Evolutionary conservation across 495 filamentous ascomycete species (phyloP).

Genomic region (Trichodelitschia bisporula): DNA sequence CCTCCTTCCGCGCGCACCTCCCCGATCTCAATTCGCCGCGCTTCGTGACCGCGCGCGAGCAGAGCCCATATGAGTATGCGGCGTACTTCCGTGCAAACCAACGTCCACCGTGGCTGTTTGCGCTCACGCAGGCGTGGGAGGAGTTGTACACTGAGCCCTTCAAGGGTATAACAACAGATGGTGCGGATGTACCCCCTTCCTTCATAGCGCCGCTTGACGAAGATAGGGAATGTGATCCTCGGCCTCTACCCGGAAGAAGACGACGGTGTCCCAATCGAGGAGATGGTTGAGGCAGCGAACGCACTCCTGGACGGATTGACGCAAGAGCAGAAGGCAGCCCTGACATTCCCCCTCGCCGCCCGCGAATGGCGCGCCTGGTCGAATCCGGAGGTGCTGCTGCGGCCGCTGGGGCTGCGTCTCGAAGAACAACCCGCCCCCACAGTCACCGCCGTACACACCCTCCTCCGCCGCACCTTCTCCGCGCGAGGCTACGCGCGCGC

Average conservation of each 20-base stretch:
- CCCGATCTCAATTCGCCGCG: conserved; percentile 33
- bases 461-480: conserved; percentile 33
- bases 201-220: conserved; percentile 3
- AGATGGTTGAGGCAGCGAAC: conserved; percentile 26
- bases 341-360: conserved; percentile 37
- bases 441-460: conserved; percentile 19
- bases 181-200: conserved; percentile 16
- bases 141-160: conserved; percentile 42
- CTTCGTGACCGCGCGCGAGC: conserved; percentile 35
- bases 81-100: conserved; percentile 30
- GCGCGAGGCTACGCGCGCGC: conserved; percentile 48
- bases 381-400: conserved; percentile 37
- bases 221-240: conserved; percentile 25
- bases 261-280: conserved; percentile 30
- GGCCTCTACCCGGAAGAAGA: conserved; percentile 34
- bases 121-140: conserved; percentile 38
- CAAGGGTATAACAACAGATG: conserved; percentile 44
- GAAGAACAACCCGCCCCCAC: conserved; percentile 24
- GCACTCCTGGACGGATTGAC: conserved; percentile 20
- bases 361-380: conserved; percentile 53
- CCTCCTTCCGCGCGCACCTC: conserved; percentile 34
- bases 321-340: conserved; percentile 20
- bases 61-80: conserved; percentile 39
- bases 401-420: conserved; percentile 36
- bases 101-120: conserved; percentile 42